Base-by-base conservation (phyloP, 345 rosid genomes). In the Eutrema japonicum region DNA sequence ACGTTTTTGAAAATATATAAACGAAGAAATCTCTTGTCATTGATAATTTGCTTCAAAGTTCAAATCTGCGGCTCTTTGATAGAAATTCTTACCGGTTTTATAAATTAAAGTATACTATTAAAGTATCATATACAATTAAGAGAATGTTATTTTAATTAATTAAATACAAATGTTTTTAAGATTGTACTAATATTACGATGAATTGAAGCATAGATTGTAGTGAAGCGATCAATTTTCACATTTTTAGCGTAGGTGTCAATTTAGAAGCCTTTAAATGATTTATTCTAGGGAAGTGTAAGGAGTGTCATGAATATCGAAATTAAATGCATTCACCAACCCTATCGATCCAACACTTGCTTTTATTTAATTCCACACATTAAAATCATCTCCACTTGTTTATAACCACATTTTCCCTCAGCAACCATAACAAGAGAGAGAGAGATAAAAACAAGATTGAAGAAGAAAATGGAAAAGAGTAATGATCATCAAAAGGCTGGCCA, bases 271-370 rank as follows among this genome's bases (percentile, higher is more conserved):
- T 57, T 74, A 60, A 75, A 68, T 62, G 49, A 52, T 52, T 26
- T 4, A 1, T 10, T 37, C 45, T 71, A 58, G 76, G 68, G 68
- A 57, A 77, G 43, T 49, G 76, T 43, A 63, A 71, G 3, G 35
- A 57, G 40, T 52, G 70, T 57, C 35, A 40, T 70, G 62, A 77
- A 58, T 77, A 77, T 57, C 54, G 55, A 58, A 41, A 77, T 77
- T 71, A 48, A 77, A 71, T 71, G 80, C 76, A 40, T 22, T 71
- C 76, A 77, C 66, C 80, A 71, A 77, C 76, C 75, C 67, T 65
- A 65, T 71, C 63, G 55, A 77, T 65, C 72, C 68, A 57, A 55
- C 68, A 56, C 62, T 64, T 36, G 3, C 12, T 52, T 69, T 69
- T 48, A 64, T 41, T 76, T 64, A 56, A 71, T 65, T 54, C 40